Evolutionary conservation across 2,329 filamentous ascomycete genomes (phyloP).

Genomic region (Westerdykella aurantiaca): DNA sequence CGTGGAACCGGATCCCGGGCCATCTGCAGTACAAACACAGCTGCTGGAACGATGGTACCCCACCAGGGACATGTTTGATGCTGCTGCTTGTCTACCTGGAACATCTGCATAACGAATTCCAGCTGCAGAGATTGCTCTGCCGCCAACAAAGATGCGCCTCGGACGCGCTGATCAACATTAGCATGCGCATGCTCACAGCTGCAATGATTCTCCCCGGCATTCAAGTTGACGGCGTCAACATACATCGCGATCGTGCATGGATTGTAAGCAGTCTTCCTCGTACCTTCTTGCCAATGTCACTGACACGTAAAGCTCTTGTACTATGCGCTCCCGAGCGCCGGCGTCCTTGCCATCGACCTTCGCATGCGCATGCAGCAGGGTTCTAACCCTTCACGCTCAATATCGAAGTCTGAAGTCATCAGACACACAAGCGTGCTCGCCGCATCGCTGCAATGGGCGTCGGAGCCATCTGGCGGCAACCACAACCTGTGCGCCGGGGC

Average conservation of each 20-base stretch:
- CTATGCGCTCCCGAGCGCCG: conserved; percentile 33
- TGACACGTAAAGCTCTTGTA: conserved; percentile 32
- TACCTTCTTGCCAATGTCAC: conserved; percentile 15
- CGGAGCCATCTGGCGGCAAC: conserved; percentile 1
- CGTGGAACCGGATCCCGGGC: conserved; percentile 24
- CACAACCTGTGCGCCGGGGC: conserved; percentile 1
- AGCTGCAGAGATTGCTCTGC: conserved; percentile 30
- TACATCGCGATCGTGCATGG: conserved; percentile 20
- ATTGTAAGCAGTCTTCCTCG: too few species aligned
- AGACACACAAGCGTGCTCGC: conserved; percentile 1
- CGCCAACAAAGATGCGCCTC: conserved; percentile 28
- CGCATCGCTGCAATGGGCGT: conserved; percentile 1
- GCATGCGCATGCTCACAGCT: conserved; percentile 29
- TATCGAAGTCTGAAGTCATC: background rate
- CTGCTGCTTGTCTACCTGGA: conserved; percentile 23
- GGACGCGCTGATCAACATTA: conserved; percentile 27
- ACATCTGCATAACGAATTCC: conserved; percentile 30
- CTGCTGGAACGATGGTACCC: too few species aligned
- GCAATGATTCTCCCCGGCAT: background rate
- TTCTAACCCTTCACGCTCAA: too few species aligned
- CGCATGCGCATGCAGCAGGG: conserved; percentile 28
- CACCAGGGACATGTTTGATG: too few species aligned
- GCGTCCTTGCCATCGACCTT: conserved; percentile 31
- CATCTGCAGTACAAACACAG: too few species aligned
- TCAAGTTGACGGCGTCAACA: conserved; percentile 24